Conservation (phyloP, 1,139 yeast species). For the Debaryomyces psychrophilus region DNA sequence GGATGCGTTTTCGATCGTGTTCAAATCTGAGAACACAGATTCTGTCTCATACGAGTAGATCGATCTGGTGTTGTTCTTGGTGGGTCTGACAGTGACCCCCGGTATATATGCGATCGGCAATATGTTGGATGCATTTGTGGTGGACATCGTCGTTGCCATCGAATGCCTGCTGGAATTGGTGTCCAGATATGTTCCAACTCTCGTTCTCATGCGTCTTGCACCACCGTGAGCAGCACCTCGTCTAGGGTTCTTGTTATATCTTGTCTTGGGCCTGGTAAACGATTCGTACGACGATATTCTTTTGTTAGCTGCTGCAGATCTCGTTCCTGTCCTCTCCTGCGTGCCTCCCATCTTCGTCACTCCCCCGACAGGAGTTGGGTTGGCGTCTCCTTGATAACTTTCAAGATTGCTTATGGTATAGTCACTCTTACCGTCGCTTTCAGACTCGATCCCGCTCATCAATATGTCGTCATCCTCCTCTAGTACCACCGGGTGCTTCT, state of each 20-base stretch:
- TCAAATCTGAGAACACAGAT: slow-evolving; percentile 54
- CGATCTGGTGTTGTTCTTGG: slow-evolving; percentile 49
- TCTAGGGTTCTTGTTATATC: slow-evolving; percentile 18
- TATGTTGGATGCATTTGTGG: slow-evolving; percentile 79
- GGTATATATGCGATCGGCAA: slow-evolving; percentile 95
- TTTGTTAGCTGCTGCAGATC: slow-evolving; percentile 19
- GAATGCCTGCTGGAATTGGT: slow-evolving; percentile 38
- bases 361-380: slow-evolving; percentile 5
- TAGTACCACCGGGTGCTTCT: slow-evolving; percentile 26
- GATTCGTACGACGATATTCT: slow-evolving; percentile 50
- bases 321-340: slow-evolving; percentile 11
- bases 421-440: slow-evolving; percentile 23
- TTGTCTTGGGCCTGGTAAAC: slow-evolving; percentile 41
- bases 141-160: slow-evolving; percentile 64
- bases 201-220: slow-evolving; percentile 11
- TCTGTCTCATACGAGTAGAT: slow-evolving; percentile 54
- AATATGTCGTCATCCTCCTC: slow-evolving; percentile 31
- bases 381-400: slow-evolving; percentile 10
- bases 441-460: slow-evolving; percentile 23
- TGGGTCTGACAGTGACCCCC: slow-evolving; percentile 76
- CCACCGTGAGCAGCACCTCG: neutral
- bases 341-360: neutral
- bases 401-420: slow-evolving; percentile 12
- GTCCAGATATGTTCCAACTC: slow-evolving; percentile 27
- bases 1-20: slow-evolving; percentile 57